These are phyloP conservation scores for Eucalyptus fibrosa DNA, from an alignment of 345 rosid genomes.

Conservation along the genomic window DNA sequence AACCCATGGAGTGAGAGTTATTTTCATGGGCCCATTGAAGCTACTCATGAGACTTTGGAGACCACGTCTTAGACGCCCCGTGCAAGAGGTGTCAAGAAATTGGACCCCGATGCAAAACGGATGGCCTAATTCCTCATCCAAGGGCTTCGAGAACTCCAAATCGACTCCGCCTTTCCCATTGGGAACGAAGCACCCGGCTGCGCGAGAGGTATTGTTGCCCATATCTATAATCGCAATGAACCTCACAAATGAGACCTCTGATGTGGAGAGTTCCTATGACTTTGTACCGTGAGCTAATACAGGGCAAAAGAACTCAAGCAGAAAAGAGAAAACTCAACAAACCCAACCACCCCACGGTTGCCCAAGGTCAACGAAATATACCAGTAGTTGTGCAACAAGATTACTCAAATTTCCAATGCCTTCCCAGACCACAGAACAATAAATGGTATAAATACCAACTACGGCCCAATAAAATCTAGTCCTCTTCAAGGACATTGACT, in stretches of 20 bases:
- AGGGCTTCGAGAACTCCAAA: conserved; percentile 68
- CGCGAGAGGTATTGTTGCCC: conserved; percentile 94
- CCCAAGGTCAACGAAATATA: conserved; percentile 5
- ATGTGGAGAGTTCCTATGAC: conserved; percentile 23
- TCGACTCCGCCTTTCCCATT: conserved; percentile 71
- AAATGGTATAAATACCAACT: background rate
- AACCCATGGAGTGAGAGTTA: conserved; percentile 50
- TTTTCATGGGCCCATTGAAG: conserved; percentile 82
- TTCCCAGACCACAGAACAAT: background rate
- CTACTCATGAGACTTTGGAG: conserved; percentile 66
- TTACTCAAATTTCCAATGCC: background rate
- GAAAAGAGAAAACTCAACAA: conserved; percentile 30
- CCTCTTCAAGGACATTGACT: background rate
- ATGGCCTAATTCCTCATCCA: conserved; percentile 89
- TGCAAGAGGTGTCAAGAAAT: conserved; percentile 82
- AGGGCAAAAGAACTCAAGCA: conserved; percentile 21
- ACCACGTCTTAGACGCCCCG: conserved; percentile 41
- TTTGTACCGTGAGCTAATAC: conserved; percentile 36
- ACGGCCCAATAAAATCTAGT: background rate
- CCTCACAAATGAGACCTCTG: conserved; percentile 25
- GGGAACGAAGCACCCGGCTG: conserved; percentile 79
- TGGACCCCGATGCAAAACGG: conserved; percentile 58
- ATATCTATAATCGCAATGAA: conserved; percentile 7
- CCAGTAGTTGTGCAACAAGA: background rate
- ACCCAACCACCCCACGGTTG: conserved; percentile 39